These are phyloP conservation scores for Graphiopsis chlorocephala DNA, from an alignment of 2,329 filamentous ascomycete genomes.

Conservation along the genomic window DNA sequence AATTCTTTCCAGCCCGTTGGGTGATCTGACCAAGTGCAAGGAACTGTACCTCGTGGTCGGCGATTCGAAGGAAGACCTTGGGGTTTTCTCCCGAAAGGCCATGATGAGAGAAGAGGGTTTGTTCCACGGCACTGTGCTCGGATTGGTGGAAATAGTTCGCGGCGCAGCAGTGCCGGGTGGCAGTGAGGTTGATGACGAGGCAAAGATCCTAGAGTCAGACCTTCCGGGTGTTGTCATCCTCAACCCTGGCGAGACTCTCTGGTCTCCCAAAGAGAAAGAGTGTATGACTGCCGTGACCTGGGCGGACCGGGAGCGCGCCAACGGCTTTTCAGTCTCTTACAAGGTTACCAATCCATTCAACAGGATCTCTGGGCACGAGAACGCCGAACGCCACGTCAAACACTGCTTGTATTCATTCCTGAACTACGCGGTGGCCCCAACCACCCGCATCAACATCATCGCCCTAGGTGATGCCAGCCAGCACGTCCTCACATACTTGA, in stretches of 20 bases:
- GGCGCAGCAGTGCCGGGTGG: neutral
- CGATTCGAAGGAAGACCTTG: conserved; percentile 68
- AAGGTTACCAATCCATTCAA: conserved; percentile 57
- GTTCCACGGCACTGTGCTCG: conserved; percentile 66
- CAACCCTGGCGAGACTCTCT: conserved; percentile 74
- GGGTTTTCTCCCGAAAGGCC: conserved; percentile 69
- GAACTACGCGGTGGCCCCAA: conserved; percentile 47
- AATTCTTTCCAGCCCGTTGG: conserved; percentile 55
- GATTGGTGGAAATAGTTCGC: conserved; percentile 53
- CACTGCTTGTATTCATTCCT: conserved; percentile 54
- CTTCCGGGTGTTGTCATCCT: conserved; percentile 66
- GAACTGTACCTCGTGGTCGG: conserved; percentile 72
- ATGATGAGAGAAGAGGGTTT: conserved; percentile 64
- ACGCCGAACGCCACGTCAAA: conserved; percentile 59
- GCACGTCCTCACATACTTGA: conserved; percentile 22
- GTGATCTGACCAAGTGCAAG: conserved; percentile 37
- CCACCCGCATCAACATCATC: conserved; percentile 62
- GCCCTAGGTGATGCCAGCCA: conserved; percentile 67
- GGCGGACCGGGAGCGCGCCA: conserved; percentile 48
- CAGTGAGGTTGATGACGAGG: neutral
- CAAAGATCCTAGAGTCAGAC: conserved; percentile 31
- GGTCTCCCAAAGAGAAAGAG: conserved; percentile 62
- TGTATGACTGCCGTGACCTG: conserved; percentile 60
- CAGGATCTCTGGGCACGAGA: conserved; percentile 58
- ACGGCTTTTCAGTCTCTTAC: conserved; percentile 58